Percentiles rank a stretch among this genome's conserved stretches.
phyloP scores from a whole-genome alignment of 2,329 filamentous ascomycete species.

The Penicillium sp. region DNA sequence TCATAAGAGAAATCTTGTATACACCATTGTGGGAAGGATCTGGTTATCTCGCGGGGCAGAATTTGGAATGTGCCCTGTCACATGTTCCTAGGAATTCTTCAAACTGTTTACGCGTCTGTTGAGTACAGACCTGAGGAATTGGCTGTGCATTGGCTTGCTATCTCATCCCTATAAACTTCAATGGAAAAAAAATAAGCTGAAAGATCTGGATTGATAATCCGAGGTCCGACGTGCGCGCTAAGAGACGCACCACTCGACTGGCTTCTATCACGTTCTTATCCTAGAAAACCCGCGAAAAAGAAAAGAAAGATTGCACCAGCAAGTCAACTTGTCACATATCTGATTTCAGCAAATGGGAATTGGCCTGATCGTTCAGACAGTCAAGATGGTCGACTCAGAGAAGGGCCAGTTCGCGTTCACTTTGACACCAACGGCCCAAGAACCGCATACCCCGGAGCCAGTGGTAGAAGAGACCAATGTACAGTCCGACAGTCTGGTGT shows the following conservation, averaged over 20 bases:
- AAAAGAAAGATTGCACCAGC: background rate
- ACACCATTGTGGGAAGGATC: background rate
- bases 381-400: background rate
- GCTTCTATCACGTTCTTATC: slow-evolving; percentile 8
- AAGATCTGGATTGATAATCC: slow-evolving; percentile 1
- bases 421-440: background rate
- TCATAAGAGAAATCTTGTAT: background rate
- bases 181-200: background rate
- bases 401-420: background rate
- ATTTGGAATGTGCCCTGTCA: background rate
- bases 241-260: background rate
- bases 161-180: background rate
- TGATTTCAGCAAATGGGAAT: background rate
- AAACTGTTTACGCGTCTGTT: background rate
- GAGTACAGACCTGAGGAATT: background rate
- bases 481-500: background rate
- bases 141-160: background rate
- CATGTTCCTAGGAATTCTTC: background rate
- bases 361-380: background rate
- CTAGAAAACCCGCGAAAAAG: background rate
- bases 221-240: slow-evolving; percentile 4
- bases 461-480: background rate
- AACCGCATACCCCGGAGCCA: background rate
- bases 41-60: background rate
- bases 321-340: background rate